Conservation (phyloP, 805 yeast genomes). For the Kazachstania taianensis region DNA sequence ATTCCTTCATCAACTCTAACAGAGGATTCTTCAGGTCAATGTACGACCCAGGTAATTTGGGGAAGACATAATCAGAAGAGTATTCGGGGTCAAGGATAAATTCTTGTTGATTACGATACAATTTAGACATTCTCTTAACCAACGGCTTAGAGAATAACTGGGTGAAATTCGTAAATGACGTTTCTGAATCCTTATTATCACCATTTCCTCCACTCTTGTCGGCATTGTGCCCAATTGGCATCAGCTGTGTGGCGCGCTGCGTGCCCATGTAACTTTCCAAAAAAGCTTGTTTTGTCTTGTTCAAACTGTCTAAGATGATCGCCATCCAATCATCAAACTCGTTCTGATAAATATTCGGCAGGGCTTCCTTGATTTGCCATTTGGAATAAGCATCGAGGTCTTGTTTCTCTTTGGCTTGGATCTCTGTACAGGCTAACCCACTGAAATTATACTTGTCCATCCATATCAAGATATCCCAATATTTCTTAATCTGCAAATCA, state of each 20-base stretch:
- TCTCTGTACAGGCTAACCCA: slow-evolving; percentile 45
- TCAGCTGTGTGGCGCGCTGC: slow-evolving; percentile 61
- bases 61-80: slow-evolving; percentile 59
- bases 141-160: slow-evolving; percentile 53
- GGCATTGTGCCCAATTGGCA: slow-evolving; percentile 30
- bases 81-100: slow-evolving; percentile 57
- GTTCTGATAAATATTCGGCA: slow-evolving; percentile 64
- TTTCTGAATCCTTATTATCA: slow-evolving; percentile 29
- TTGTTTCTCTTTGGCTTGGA: slow-evolving; percentile 31
- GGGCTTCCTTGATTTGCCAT: slow-evolving; percentile 71
- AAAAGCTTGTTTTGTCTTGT: slow-evolving; percentile 39
- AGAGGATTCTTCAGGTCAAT: slow-evolving; percentile 55
- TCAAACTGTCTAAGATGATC: slow-evolving; percentile 61
- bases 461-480: slow-evolving; percentile 94
- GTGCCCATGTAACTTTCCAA: slow-evolving; percentile 32
- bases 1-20: slow-evolving; percentile 63
- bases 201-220: slow-evolving; percentile 28
- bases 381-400: slow-evolving; percentile 37
- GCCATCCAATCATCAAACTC: slow-evolving; percentile 87
- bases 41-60: slow-evolving; percentile 67
- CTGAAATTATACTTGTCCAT: slow-evolving; percentile 86
- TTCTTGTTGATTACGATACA: slow-evolving; percentile 63
- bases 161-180: slow-evolving; percentile 39
- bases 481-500: slow-evolving; percentile 61
- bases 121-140: slow-evolving; percentile 51